These are phyloP conservation scores for Coriolopsis trogii DNA, from an alignment of 1,284 basidiomycete genomes.

Conservation along the genomic window DNA sequence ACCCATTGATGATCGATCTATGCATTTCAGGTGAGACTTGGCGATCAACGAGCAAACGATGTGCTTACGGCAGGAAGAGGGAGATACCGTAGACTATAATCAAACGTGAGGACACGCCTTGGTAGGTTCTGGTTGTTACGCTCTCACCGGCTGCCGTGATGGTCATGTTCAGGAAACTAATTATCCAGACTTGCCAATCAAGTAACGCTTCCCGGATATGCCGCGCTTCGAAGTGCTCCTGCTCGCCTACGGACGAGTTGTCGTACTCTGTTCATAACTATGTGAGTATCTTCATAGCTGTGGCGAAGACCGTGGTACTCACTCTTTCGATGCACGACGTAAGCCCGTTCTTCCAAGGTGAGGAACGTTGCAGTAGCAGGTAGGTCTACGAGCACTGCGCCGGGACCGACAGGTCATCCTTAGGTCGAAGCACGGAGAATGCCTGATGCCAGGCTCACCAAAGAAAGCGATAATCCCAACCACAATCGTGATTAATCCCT, in stretches of 20 bases:
- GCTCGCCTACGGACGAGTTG: constrained; percentile 67
- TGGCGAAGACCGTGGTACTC: no score
- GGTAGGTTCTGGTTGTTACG: no score
- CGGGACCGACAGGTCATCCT: background rate
- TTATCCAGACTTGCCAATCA: constrained; percentile 71
- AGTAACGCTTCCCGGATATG: constrained; percentile 56
- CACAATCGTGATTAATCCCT: constrained; percentile 55
- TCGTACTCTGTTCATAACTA: constrained; percentile 50
- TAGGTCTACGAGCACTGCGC: constrained; percentile 57
- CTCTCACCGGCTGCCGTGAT: constrained; percentile 58
- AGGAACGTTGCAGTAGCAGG: constrained; percentile 58
- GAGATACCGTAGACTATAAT: constrained; percentile 24
- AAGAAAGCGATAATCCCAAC: constrained; percentile 52
- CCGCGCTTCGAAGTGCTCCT: constrained; percentile 56
- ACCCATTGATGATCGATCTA: constrained; percentile 64
- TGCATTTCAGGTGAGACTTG: background rate
- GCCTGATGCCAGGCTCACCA: constrained; percentile 36
- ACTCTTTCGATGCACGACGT: constrained; percentile 63
- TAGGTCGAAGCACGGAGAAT: constrained; percentile 10
- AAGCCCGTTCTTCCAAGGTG: constrained; percentile 59
- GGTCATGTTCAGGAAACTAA: constrained; percentile 63
- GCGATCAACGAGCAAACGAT: background rate
- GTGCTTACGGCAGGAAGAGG: constrained; percentile 24
- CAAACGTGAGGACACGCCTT: no score
- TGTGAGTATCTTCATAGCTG: background rate